Evolutionary conservation across 2,329 filamentous ascomycete species (phyloP).

Genomic region (Stromatinia cepivora): DNA sequence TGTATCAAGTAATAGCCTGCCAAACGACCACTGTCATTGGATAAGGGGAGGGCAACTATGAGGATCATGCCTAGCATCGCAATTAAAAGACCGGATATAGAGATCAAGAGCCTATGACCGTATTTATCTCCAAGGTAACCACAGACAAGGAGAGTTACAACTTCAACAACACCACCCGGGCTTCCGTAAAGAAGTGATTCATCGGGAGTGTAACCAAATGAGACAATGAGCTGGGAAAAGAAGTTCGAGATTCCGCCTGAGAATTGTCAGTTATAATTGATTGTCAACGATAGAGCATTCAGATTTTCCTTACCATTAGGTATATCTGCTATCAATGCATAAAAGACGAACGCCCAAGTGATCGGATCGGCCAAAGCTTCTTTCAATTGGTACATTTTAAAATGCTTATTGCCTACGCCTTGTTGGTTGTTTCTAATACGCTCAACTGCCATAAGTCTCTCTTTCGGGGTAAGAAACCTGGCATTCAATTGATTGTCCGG

Average conservation of each 20-base stretch:
- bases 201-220: conserved; percentile 42
- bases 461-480: conserved; percentile 47
- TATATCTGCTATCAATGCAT: conserved; percentile 45
- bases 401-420: conserved; percentile 55
- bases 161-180: conserved; percentile 37
- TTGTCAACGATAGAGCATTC: neutral
- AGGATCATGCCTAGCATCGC: conserved; percentile 41
- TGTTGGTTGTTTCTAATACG: conserved; percentile 58
- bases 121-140: conserved; percentile 38
- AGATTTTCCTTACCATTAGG: conserved; percentile 35
- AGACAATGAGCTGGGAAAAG: conserved; percentile 58
- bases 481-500: conserved; percentile 48
- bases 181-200: conserved; percentile 39
- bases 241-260: conserved; percentile 57
- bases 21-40: conserved; percentile 43
- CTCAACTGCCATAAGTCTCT: conserved; percentile 48
- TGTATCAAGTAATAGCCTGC: conserved; percentile 49
- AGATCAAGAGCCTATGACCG: conserved; percentile 38
- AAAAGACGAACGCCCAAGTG: conserved; percentile 45
- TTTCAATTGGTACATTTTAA: conserved; percentile 53
- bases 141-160: conserved; percentile 34
- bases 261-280: conserved; percentile 4
- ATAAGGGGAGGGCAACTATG: conserved; percentile 43
- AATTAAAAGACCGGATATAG: conserved; percentile 42
- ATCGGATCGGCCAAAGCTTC: conserved; percentile 46